Percentiles rank a stretch among this genome's conserved stretches.
Evolutionary conservation across 805 yeast species (phyloP).

Genomic region (Nakazawaea populi): DNA sequence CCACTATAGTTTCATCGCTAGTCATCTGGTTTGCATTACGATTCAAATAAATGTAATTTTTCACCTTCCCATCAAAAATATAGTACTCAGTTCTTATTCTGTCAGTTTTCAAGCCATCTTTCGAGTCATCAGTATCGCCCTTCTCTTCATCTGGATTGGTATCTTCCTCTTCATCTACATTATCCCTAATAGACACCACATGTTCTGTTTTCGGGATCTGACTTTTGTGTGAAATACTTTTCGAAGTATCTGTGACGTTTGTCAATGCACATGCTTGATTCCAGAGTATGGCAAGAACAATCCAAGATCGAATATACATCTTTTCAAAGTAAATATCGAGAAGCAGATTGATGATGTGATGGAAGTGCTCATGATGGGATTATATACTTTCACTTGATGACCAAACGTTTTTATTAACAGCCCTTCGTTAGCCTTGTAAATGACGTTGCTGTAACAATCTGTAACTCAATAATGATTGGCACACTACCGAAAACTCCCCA

Average conservation of each 20-base stretch:
- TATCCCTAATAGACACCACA: conserved; percentile 1
- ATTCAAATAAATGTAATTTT: conserved; percentile 56
- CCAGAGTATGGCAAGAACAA: not conserved
- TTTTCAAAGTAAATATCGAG: not conserved
- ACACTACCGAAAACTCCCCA: no score
- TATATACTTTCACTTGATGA: not conserved
- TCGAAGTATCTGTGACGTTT: not conserved
- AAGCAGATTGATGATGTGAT: not conserved
- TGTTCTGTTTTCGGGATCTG: not conserved
- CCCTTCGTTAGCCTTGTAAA: not conserved
- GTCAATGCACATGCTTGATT: not conserved
- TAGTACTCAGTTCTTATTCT: conserved; percentile 36
- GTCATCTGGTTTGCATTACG: conserved; percentile 33
- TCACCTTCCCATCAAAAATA: conserved; percentile 48
- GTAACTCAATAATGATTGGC: no score
- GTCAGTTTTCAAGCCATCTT: conserved; percentile 30
- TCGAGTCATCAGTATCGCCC: conserved; percentile 27
- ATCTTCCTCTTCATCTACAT: conserved; percentile 3
- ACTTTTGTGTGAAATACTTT: not conserved
- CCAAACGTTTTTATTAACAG: no score
- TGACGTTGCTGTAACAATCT: not conserved
- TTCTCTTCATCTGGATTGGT: conserved; percentile 20
- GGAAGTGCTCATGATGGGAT: not conserved
- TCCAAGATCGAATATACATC: not conserved
- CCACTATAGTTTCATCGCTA: conserved; percentile 58